Base-by-base conservation (phyloP, 345 rosid species). In the Populus nigra region DNA sequence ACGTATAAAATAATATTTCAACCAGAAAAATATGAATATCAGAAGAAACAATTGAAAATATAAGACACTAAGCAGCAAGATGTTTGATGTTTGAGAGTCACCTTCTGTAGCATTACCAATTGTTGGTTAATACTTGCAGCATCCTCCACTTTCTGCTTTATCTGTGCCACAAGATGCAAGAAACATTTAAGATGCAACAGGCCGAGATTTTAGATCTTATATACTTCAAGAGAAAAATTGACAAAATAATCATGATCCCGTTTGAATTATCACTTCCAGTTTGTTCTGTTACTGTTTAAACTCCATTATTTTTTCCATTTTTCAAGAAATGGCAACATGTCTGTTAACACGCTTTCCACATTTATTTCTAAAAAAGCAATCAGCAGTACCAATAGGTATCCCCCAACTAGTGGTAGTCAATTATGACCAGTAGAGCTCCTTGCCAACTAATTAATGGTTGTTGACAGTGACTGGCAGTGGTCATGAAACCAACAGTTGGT, bases 31-130 rank as follows among this genome's bases (percentile, higher is more conserved):
- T 23, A 27, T 35, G 18, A 20, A 1, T 22, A 10, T 29, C 11
- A 72, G 36, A 15, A 20, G 38, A 9, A 41, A 69, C 20, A 29
- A 45, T 11, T 5, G 8, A 76, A 47, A 1, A 8, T 16, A 77
- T 29, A 7, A 22, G 43, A 25, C 22, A 45, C 20, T 25, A 47
- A 38, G 68, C 59, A 25, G 11, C 13, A 5, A 31, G 73, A 33
- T 5, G 36, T 39, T 69, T 18, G 12, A 47, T 35, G 53, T 49
- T 8, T 10, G 53, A 49, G 49, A 39, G 76, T 77, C 77, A 90
- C 95, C 91, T 92, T 89, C 72, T 89, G 88, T 71, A 91, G 84
- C 67, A 84, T 73, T n/a, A 74, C 84, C 69, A 91, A 69, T 75
- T 83, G 89, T 47, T 86, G 78, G 72, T 81, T 82, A 36, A 72